Conservation (phyloP, 2,329 filamentous ascomycete species). For the Fusarium abutilonis region DNA sequence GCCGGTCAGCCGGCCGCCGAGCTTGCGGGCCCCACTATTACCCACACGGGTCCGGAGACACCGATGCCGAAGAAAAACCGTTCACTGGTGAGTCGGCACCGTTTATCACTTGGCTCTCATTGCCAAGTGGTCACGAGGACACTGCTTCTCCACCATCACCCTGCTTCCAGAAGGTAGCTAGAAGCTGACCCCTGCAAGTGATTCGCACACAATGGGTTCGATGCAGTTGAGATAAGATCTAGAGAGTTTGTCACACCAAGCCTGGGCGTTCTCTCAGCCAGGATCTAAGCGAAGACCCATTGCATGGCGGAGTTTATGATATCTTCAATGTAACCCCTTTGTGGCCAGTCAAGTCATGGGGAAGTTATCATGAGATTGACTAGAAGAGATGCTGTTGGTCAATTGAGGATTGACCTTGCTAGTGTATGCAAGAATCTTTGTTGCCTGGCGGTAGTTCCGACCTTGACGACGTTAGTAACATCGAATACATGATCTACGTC, state of each 20-base stretch:
- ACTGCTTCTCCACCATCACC: constrained; percentile 13
- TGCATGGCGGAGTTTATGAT: constrained; percentile 13
- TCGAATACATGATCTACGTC: constrained; percentile 5
- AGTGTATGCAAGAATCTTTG: constrained; percentile 9
- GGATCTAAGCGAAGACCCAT: constrained; percentile 7
- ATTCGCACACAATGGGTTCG: constrained; percentile 21
- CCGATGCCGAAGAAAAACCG: no score
- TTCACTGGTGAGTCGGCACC: constrained; percentile 5
- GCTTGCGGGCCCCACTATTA: constrained; percentile 19
- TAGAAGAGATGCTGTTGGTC: constrained; percentile 16
- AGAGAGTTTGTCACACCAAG: constrained; percentile 24
- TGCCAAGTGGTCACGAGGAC: constrained; percentile 33
- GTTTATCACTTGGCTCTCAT: constrained; percentile 1
- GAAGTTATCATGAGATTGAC: constrained; percentile 20
- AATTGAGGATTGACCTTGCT: constrained; percentile 19
- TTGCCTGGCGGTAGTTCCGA: constrained; percentile 16
- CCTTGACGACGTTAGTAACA: not conserved
- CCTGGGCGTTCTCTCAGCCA: constrained; percentile 30
- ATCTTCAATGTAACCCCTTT: constrained; percentile 20
- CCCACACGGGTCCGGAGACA: constrained; percentile 14
- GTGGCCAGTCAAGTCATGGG: constrained; percentile 27
- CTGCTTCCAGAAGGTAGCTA: constrained; percentile 35
- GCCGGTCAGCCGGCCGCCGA: constrained; percentile 8
- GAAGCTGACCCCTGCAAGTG: constrained; percentile 26
- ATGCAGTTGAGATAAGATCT: constrained; percentile 31